Conservation (phyloP, 2,329 filamentous ascomycete genomes). For the Paracoccidioides brasiliensis region DNA sequence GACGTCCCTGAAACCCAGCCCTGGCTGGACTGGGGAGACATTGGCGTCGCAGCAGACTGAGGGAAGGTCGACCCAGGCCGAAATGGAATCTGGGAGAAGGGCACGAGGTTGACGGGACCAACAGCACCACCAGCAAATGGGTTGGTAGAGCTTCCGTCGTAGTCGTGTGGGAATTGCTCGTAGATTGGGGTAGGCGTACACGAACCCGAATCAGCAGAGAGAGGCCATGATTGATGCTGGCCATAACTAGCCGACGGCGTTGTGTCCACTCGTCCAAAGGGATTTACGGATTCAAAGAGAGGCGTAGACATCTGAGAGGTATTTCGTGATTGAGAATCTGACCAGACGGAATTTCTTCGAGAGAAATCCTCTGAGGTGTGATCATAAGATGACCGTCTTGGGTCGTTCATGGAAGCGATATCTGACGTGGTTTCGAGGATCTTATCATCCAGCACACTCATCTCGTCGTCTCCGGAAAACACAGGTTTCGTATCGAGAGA, state of each 20-base stretch:
- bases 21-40: constrained; percentile 50
- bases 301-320: constrained; percentile 33
- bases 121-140: constrained; percentile 31
- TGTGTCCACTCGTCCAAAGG: constrained; percentile 23
- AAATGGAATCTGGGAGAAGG: constrained; percentile 29
- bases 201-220: constrained; percentile 53
- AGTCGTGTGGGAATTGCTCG: constrained; percentile 46
- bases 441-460: constrained; percentile 38
- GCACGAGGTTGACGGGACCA: constrained; percentile 28
- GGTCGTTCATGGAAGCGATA: constrained; percentile 35
- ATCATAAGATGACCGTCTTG: constrained; percentile 33
- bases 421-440: constrained; percentile 39
- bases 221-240: constrained; percentile 46
- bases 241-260: constrained; percentile 14
- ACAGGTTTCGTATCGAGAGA: constrained; percentile 30
- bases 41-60: constrained; percentile 35
- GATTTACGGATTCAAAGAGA: constrained; percentile 35
- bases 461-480: constrained; percentile 38
- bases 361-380: constrained; percentile 40
- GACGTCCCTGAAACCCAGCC: constrained; percentile 40
- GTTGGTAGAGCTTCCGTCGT: constrained; percentile 31
- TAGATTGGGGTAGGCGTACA: constrained; percentile 63
- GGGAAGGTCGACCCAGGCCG: constrained; percentile 40
- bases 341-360: constrained; percentile 39
- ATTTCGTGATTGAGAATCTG: constrained; percentile 32